Evolutionary conservation across 2,329 filamentous ascomycete species (phyloP).

Genomic region (Cladorrhinum sp.): DNA sequence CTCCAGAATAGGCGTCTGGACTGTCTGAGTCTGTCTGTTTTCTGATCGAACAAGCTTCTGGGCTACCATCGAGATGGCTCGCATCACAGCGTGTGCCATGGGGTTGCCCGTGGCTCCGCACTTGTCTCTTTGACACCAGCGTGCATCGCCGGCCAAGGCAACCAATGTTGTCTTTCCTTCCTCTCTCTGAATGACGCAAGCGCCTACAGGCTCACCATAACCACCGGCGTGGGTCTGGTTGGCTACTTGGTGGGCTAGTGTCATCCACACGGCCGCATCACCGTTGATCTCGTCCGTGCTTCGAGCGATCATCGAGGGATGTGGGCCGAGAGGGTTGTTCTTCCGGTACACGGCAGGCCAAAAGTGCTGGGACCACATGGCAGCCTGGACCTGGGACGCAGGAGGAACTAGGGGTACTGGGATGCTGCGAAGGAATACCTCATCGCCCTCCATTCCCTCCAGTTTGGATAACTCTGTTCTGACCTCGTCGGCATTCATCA

Average conservation of each 20-base stretch:
- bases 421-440: slow-evolving; percentile 59
- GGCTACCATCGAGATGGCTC: slow-evolving; percentile 80
- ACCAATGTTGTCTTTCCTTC: slow-evolving; percentile 55
- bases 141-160: slow-evolving; percentile 72
- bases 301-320: slow-evolving; percentile 70
- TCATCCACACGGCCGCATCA: slow-evolving; percentile 65
- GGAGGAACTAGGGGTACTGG: slow-evolving; percentile 71
- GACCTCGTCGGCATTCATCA: slow-evolving; percentile 54
- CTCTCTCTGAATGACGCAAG: slow-evolving; percentile 68
- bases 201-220: slow-evolving; percentile 68
- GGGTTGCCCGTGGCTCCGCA: slow-evolving; percentile 60
- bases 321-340: slow-evolving; percentile 81
- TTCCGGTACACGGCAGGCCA: slow-evolving; percentile 86
- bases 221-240: slow-evolving; percentile 54
- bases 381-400: slow-evolving; percentile 71
- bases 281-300: slow-evolving; percentile 66
- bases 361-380: slow-evolving; percentile 70
- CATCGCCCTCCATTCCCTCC: slow-evolving; percentile 47
- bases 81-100: slow-evolving; percentile 73
- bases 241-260: slow-evolving; percentile 63
- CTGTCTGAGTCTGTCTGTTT: slow-evolving; percentile 35
- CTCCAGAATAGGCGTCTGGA: slow-evolving; percentile 41
- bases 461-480: slow-evolving; percentile 44
- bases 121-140: slow-evolving; percentile 58
- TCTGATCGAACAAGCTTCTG: slow-evolving; percentile 60